phyloP scores from a whole-genome alignment of 306 rosid genomes.

The Cucurbita ficifolia region DNA sequence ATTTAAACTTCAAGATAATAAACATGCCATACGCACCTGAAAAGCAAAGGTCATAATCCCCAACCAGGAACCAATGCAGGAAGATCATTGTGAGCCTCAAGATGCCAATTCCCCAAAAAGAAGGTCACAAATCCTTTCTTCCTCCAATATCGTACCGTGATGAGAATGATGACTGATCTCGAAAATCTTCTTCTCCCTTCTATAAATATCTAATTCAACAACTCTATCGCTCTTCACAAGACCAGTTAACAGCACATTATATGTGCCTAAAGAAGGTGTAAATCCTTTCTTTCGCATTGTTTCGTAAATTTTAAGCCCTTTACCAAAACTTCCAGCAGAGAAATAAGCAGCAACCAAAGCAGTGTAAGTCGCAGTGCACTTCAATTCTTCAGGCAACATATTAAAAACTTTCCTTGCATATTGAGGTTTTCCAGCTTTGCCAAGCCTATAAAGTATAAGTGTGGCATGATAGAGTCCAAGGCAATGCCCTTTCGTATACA shows the following conservation, averaged over 20 bases:
- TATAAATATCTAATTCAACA: slow-evolving; percentile 37
- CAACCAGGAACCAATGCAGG: too few species aligned
- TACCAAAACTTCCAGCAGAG: slow-evolving; percentile 39
- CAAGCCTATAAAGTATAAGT: slow-evolving; percentile 40
- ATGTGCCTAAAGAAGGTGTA: slow-evolving; percentile 49
- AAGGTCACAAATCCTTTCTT: slow-evolving; percentile 56
- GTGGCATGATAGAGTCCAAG: slow-evolving; percentile 52
- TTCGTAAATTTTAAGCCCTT: slow-evolving; percentile 41
- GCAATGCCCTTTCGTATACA: slow-evolving; percentile 48
- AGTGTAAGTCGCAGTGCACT: slow-evolving; percentile 62
- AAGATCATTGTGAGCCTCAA: background rate
- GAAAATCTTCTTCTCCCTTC: slow-evolving; percentile 47
- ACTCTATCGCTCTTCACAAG: slow-evolving; percentile 39
- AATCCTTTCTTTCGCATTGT: slow-evolving; percentile 37
- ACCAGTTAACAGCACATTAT: slow-evolving; percentile 39
- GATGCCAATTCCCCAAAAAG: slow-evolving; percentile 31
- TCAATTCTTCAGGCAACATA: slow-evolving; percentile 44
- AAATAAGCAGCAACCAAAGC: slow-evolving; percentile 54
- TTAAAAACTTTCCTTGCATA: slow-evolving; percentile 42
- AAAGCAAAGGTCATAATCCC: too few species aligned
- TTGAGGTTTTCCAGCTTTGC: slow-evolving; percentile 39
- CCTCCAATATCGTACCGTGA: slow-evolving; percentile 19
- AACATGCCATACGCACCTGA: too few species aligned
- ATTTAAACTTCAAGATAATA: too few species aligned
- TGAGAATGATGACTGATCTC: slow-evolving; percentile 15